Percentiles rank a stretch among this genome's conserved stretches.
Conservation (phyloP, 1,284 basidiomycete species). For the Boletus sp. region DNA sequence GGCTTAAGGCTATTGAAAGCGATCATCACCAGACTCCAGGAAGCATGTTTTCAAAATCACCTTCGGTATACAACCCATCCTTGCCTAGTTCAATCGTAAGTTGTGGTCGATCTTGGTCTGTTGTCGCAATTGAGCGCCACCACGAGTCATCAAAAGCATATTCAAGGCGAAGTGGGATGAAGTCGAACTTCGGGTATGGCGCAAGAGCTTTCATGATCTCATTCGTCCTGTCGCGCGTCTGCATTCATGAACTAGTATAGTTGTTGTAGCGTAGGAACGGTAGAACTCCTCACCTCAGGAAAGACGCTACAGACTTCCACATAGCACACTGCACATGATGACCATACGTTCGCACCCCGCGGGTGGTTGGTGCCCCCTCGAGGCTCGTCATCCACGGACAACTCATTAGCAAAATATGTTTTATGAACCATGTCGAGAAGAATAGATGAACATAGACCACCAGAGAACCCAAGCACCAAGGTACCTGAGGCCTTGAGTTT, state of each 20-base stretch:
- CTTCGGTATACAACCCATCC: constrained; percentile 42
- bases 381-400: constrained; percentile 31
- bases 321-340: constrained; percentile 58
- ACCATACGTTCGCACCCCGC: constrained; percentile 60
- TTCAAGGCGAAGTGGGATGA: constrained; percentile 60
- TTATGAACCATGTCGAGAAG: constrained; percentile 64
- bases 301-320: constrained; percentile 64
- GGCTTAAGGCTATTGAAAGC: constrained; percentile 30
- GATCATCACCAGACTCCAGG: constrained; percentile 1
- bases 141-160: constrained; percentile 67
- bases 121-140: constrained; percentile 51
- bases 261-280: constrained; percentile 6
- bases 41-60: constrained; percentile 10
- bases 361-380: constrained; percentile 64
- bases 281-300: constrained; percentile 46
- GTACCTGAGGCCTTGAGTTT: constrained; percentile 63
- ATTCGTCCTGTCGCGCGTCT: constrained; percentile 55
- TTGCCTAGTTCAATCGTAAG: constrained; percentile 45
- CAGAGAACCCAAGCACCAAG: constrained; percentile 65
- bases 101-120: constrained; percentile 19
- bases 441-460: constrained; percentile 68
- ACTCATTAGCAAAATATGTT: constrained; percentile 50
- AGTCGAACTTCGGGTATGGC: constrained; percentile 49
- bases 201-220: constrained; percentile 47
- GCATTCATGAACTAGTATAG: too few species aligned